These are phyloP conservation scores for Blastobotrys petasosporus DNA, from an alignment of 1,139 yeast genomes.

Conservation along the genomic window DNA sequence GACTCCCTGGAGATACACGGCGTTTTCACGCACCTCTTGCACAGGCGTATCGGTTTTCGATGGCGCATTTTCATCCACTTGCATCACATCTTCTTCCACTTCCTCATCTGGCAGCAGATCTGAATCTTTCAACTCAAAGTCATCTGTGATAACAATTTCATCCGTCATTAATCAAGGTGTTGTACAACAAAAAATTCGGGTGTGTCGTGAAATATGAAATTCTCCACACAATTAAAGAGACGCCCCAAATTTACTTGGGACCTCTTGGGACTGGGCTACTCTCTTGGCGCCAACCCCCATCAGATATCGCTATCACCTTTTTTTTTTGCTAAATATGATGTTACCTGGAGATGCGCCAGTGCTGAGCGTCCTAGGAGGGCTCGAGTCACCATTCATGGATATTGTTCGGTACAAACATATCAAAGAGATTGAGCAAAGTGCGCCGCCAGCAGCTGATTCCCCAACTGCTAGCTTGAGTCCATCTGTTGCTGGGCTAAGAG, in stretches of 20 bases:
- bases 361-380: constrained; percentile 10
- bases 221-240: too few relatives aligned
- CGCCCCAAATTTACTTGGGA: too few relatives aligned
- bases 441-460: neutral
- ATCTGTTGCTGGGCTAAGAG: neutral
- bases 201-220: too few relatives aligned
- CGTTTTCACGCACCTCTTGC: constrained; percentile 31
- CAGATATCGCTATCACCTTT: too few relatives aligned
- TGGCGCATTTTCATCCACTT: constrained; percentile 1
- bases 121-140: constrained; percentile 12
- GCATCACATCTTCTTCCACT: constrained; percentile 1
- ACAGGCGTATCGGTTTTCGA: constrained; percentile 1
- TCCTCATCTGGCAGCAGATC: constrained; percentile 3
- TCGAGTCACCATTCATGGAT: constrained; percentile 16
- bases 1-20: constrained; percentile 56
- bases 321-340: too few relatives aligned
- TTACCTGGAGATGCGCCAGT: constrained; percentile 3
- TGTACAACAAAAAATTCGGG: too few relatives aligned
- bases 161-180: constrained; percentile 1
- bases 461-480: neutral
- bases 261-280: too few relatives aligned
- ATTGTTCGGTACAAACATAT: neutral
- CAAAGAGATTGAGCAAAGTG: neutral
- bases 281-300: too few relatives aligned
- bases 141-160: constrained; percentile 14